These are phyloP conservation scores for Ascochyta clinopodiicola DNA, from an alignment of 2,329 filamentous ascomycete genomes.

Conservation along the genomic window DNA sequence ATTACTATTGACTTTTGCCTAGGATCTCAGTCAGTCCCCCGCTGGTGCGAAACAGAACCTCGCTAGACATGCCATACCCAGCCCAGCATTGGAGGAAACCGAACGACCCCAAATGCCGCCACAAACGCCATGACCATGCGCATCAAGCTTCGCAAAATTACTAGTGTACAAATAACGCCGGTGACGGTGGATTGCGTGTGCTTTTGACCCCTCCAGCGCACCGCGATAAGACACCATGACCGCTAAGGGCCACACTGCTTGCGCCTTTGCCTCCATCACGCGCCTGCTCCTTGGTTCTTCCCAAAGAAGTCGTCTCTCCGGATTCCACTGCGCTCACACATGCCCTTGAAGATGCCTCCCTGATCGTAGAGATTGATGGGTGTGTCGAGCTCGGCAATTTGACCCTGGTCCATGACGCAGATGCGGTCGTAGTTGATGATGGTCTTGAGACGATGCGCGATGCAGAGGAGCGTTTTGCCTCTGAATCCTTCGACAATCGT, in stretches of 20 bases:
- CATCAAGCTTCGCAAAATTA: constrained; percentile 21
- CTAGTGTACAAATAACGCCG: constrained; percentile 25
- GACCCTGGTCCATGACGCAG: constrained; percentile 91
- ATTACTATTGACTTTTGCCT: neutral
- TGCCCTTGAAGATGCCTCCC: constrained; percentile 81
- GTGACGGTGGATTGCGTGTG: constrained; percentile 1
- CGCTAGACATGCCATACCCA: constrained; percentile 11
- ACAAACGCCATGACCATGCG: constrained; percentile 30
- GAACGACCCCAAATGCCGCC: constrained; percentile 19
- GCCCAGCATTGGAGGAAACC: constrained; percentile 8
- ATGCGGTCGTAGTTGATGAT: constrained; percentile 96
- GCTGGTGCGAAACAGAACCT: constrained; percentile 13
- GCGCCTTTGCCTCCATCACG: constrained; percentile 1
- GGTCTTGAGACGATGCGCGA: constrained; percentile 89
- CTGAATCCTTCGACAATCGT: constrained; percentile 86
- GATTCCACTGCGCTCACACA: constrained; percentile 90
- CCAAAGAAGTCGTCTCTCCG: constrained; percentile 56
- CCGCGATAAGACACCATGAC: constrained; percentile 5
- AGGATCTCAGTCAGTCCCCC: neutral
- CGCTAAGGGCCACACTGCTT: neutral
- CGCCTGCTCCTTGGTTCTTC: constrained; percentile 13
- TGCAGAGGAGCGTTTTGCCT: constrained; percentile 88
- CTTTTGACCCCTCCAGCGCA: constrained; percentile 5
- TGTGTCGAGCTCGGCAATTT: constrained; percentile 84
- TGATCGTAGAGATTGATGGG: constrained; percentile 76